These are phyloP conservation scores for Alternaria consortialis DNA, from an alignment of 2,329 filamentous ascomycete genomes.

Conservation along the genomic window DNA sequence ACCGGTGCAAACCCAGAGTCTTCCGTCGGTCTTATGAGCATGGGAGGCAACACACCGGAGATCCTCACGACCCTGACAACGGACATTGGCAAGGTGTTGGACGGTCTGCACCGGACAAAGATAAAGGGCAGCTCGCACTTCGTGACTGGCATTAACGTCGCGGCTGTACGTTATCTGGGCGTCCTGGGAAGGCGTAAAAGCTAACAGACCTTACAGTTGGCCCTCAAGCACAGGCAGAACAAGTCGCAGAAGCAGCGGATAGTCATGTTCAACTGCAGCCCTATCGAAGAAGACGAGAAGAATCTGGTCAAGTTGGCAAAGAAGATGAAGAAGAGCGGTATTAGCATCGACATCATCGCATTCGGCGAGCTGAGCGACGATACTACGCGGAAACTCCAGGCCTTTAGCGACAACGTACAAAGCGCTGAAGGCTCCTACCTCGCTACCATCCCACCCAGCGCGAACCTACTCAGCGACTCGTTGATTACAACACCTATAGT, in stretches of 20 bases:
- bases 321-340: conserved; percentile 99
- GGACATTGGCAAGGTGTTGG: conserved; percentile 93
- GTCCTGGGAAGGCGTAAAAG: conserved; percentile 73
- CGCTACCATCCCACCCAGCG: conserved; percentile 87
- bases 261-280: conserved; percentile 95
- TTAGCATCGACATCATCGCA: conserved; percentile 91
- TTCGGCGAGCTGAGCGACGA: conserved; percentile 95
- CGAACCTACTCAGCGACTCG: conserved; percentile 91
- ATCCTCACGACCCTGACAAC: conserved; percentile 96
- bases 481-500: conserved; percentile 90
- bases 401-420: conserved; percentile 94
- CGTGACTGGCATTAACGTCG: conserved; percentile 93
- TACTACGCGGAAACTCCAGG: conserved; percentile 85
- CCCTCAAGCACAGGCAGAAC: conserved; percentile 97
- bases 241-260: conserved; percentile 96
- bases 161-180: conserved; percentile 76
- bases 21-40: conserved; percentile 97
- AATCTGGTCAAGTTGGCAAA: conserved; percentile 87
- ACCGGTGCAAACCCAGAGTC: conserved; percentile 96
- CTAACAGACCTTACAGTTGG: conserved; percentile 68
- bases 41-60: conserved; percentile 97
- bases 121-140: conserved; percentile 89
- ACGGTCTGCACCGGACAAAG: conserved; percentile 82
- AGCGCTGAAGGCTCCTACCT: conserved; percentile 88
- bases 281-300: conserved; percentile 89